Evolutionary conservation across 1,284 basidiomycete species (phyloP), one percentile per base, ranked within the genome.

Genomic region (Papiliotrema laurentii): DNA sequence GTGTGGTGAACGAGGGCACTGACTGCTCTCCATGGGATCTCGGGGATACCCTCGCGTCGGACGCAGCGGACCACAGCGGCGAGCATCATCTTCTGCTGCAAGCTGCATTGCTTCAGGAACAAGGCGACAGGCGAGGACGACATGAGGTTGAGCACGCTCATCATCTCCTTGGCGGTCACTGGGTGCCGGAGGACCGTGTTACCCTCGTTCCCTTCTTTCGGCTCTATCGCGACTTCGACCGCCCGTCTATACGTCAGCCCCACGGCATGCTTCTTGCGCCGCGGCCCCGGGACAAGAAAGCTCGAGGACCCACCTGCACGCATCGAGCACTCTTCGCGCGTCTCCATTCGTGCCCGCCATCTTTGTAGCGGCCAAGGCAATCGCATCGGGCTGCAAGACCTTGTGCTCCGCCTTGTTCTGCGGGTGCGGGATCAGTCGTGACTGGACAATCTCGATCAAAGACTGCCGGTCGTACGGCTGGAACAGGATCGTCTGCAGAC

Each of bases 401-500:
- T 79, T 76, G 39, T 92, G 81, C 10, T 88, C 84, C 39, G 79
- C 79, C 45, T 78, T 80, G 43, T 77, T 81, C 2, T 75, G 40
- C 0, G 71, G 70, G 54, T 70, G 73, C 5, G 68, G 60, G 30
- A 72, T 73, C 38, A 98, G 75, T 3, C 96, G 82, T 0, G 88
- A 83, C 38, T 84, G 81, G 7, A 97, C 87, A 55, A 99, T 98
- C 59, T 86, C 81, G 50, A 87, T 82, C 2, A 99, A 79, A 61
- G 96, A 87, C 1, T 75, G 67, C 25, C 84, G 85, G 18, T 81
- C 85, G 69, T 99, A 99, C 0, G 96, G 88, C 66, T 87, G 83
- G 75, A 97, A 99, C 58, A 94, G 89, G 61, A 97, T 92, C 28
- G 93, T 84, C 41, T 87, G 85, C 81, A 96, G 91, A n/a, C 93